Conservation (phyloP, 306 rosid genomes). For the Corylus avellana region DNA sequence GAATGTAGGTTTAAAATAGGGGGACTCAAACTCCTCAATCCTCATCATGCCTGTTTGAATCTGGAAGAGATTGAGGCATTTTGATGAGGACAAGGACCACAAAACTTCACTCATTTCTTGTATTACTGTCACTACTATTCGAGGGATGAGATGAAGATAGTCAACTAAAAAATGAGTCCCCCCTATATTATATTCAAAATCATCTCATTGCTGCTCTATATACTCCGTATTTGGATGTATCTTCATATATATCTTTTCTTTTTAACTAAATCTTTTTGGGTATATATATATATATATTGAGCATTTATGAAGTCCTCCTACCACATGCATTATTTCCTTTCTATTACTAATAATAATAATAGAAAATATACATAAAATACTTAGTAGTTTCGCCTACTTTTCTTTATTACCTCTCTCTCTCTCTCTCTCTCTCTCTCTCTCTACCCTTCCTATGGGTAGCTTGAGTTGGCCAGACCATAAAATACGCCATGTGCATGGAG, state of each 20-base stretch:
- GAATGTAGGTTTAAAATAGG: slow-evolving; percentile 21
- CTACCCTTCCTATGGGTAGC: background rate
- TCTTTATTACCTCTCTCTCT: no score
- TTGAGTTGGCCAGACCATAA: background rate
- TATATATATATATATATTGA: no score
- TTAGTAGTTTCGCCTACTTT: background rate
- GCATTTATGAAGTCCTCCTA: no score
- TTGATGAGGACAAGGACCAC: slow-evolving; percentile 63
- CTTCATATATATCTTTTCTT: no score
- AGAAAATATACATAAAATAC: no score
- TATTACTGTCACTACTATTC: slow-evolving; percentile 42
- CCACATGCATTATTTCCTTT: no score
- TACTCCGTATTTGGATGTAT: no score
- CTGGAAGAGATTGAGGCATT: slow-evolving; percentile 38
- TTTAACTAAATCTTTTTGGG: no score
- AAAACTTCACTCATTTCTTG: slow-evolving; percentile 65
- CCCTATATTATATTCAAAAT: slow-evolving; percentile 1
- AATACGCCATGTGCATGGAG: background rate
- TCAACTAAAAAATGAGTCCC: slow-evolving; percentile 61
- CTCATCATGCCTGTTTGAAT: slow-evolving; percentile 60
- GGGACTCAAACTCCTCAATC: slow-evolving; percentile 5
- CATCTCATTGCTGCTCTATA: no score
- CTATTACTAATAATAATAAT: no score
- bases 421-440: no score
- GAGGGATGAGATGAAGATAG: slow-evolving; percentile 40